Conservation (phyloP, 2,329 filamentous ascomycete genomes). For the Alternaria ethzedia region DNA sequence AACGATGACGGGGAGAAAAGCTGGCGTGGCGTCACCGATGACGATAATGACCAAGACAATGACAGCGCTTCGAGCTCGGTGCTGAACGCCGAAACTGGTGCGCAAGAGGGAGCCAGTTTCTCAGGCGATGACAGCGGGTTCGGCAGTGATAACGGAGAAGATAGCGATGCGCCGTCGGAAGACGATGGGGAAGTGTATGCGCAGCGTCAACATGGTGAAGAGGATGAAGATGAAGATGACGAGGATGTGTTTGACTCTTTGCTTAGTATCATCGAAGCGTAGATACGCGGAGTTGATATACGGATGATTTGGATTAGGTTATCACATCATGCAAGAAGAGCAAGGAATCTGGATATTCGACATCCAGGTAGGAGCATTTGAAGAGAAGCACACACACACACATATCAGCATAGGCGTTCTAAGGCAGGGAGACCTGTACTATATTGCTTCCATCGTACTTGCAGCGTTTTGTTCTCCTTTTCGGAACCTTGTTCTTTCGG, state of each 20-base stretch:
- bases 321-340: not conserved
- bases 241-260: slow-evolving; percentile 32
- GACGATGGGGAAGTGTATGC: slow-evolving; percentile 14
- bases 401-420: not conserved
- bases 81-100: slow-evolving; percentile 21
- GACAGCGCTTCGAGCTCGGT: slow-evolving; percentile 31
- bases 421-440: not conserved
- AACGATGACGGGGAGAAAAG: slow-evolving; percentile 39
- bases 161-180: slow-evolving; percentile 17
- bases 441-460: not conserved
- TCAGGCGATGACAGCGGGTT: slow-evolving; percentile 46
- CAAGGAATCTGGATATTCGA: not conserved
- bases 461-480: not conserved
- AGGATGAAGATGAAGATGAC: slow-evolving; percentile 20
- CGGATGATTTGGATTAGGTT: not conserved
- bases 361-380: not conserved
- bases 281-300: not conserved
- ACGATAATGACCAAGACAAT: slow-evolving; percentile 37
- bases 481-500: not conserved
- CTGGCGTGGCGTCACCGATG: slow-evolving; percentile 37
- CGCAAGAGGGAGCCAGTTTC: slow-evolving; percentile 41
- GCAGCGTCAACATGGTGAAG: slow-evolving; percentile 6
- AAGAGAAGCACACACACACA: not conserved
- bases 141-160: slow-evolving; percentile 35
- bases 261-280: slow-evolving; percentile 28